Evolutionary conservation across 768 basidiomycete genomes (phyloP), one percentile per base, ranked within the genome.

Genomic region (Naganishia vishniacii): DNA sequence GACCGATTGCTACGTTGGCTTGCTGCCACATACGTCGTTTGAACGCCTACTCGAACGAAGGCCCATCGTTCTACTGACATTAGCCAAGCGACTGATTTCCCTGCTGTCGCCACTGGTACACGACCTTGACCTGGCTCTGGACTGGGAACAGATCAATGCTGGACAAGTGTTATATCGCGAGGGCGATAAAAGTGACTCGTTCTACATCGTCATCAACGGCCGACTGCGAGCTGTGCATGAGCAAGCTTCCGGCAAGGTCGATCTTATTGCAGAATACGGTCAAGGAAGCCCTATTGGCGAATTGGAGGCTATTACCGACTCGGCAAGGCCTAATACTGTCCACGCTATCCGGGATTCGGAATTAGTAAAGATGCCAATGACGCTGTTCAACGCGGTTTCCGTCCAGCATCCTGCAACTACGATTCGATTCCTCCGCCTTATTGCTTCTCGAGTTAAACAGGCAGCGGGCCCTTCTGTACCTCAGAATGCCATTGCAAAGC

Each of bases 341-440:
- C 94, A 98, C 78, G 95, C 95, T 7, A 98, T 99, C 68, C 90
- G 95, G 70, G 95, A 99, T 74, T 91, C 92, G 0, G 95, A 99
- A 75, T 82, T 99, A 13, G 94, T 94, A 29, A 81, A 94, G 29
- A 95, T 99, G 88, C 95, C 95, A 0, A 86, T 89, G 72, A 95
- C 95, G 0, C 81, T 99, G 11, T 99, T 98, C 81, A 98, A 98
- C 75, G 95, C 95, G 0, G 94, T 98, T 64, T 75, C 75, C 16
- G 66, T 72, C 29, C 68, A 71, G 47, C 77, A 78, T 61, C 77
- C 77, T 1, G 74, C 71, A 0, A 78, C 77, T 0, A 78, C 76
- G 18, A 72, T 78, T 25, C 75, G 77, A 28, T 76, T 78, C 68
- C 64, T 77, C 46, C 65, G 74, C 42, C 64, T 77, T n/a, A 97